Evolutionary conservation across 768 basidiomycete species (phyloP).

Genomic region (Boletus sp.): DNA sequence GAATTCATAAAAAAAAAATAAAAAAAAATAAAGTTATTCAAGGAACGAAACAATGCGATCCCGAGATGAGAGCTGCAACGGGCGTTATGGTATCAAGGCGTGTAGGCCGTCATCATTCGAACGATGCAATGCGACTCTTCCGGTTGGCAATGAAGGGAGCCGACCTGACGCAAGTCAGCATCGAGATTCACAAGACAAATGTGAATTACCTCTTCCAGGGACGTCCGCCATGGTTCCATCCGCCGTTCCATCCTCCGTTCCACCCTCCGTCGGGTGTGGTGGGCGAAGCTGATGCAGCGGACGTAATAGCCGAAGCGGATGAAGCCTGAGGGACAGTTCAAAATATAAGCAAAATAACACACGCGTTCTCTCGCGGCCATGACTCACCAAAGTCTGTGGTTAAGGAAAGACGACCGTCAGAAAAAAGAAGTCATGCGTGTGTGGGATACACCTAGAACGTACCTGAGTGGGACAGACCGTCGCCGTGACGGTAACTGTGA

Average conservation of each 20-base stretch:
- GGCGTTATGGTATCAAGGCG: background rate
- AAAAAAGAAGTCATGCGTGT: background rate
- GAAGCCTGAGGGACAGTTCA: background rate
- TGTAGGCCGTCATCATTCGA: background rate
- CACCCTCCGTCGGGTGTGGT: background rate
- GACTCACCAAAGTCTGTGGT: background rate
- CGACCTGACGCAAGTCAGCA: slow-evolving; percentile 4
- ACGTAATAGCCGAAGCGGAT: background rate
- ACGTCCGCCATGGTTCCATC: background rate
- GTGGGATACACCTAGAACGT: background rate
- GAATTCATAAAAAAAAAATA: background rate
- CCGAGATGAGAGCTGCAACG: background rate
- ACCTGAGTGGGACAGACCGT: slow-evolving; percentile 16
- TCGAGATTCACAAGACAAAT: background rate
- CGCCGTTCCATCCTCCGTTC: background rate
- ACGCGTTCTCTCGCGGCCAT: background rate
- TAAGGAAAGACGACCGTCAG: background rate
- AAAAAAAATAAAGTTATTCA: background rate
- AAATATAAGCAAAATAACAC: background rate
- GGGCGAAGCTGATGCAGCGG: background rate
- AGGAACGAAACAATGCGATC: background rate
- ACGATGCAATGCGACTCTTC: slow-evolving; percentile 5
- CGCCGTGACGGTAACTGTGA: slow-evolving; percentile 21
- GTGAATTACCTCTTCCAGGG: slow-evolving; percentile 2
- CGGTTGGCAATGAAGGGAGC: background rate